Conservation (phyloP, 2,329 filamentous ascomycete species). For the Trematosphaeria pertusa region DNA sequence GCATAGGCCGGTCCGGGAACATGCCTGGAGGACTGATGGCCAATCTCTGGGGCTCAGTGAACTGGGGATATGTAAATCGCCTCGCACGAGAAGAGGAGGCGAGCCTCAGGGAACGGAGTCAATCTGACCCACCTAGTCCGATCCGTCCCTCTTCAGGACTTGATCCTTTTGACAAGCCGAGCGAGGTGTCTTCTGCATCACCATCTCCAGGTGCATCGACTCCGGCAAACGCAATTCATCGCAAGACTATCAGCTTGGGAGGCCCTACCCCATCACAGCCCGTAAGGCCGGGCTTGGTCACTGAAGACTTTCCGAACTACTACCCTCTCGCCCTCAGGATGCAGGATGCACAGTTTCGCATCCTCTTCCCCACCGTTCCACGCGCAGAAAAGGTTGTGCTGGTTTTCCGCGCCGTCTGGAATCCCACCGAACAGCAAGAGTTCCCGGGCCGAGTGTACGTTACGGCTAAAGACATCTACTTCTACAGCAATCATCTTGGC, state of each 20-base stretch:
- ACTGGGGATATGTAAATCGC: slow-evolving; percentile 75
- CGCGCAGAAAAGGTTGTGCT: slow-evolving; percentile 83
- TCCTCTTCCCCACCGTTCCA: slow-evolving; percentile 84
- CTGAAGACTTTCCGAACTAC: slow-evolving; percentile 70
- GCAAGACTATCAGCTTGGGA: slow-evolving; percentile 65
- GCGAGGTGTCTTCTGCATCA: slow-evolving; percentile 13
- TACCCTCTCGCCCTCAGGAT: slow-evolving; percentile 84
- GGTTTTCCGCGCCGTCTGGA: slow-evolving; percentile 93
- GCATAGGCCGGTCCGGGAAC: slow-evolving; percentile 66
- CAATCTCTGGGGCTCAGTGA: slow-evolving; percentile 90
- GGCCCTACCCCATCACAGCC: slow-evolving; percentile 30
- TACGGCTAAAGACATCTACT: slow-evolving; percentile 87
- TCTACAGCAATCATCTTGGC: slow-evolving; percentile 94
- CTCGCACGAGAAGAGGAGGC: slow-evolving; percentile 63
- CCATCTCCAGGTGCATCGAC: slow-evolving; percentile 18
- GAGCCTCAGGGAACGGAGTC: slow-evolving; percentile 31
- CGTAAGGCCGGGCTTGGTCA: slow-evolving; percentile 30
- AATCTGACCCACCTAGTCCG: slow-evolving; percentile 46
- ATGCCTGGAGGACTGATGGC: slow-evolving; percentile 88
- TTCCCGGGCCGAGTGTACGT: slow-evolving; percentile 88
- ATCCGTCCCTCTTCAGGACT: slow-evolving; percentile 27
- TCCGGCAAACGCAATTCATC: slow-evolving; percentile 48
- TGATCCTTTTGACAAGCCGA: slow-evolving; percentile 27
- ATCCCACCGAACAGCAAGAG: slow-evolving; percentile 74
- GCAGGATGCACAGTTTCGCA: slow-evolving; percentile 91